Evolutionary conservation across 768 basidiomycete species (phyloP).

Genomic region (Agaricus blazei): DNA sequence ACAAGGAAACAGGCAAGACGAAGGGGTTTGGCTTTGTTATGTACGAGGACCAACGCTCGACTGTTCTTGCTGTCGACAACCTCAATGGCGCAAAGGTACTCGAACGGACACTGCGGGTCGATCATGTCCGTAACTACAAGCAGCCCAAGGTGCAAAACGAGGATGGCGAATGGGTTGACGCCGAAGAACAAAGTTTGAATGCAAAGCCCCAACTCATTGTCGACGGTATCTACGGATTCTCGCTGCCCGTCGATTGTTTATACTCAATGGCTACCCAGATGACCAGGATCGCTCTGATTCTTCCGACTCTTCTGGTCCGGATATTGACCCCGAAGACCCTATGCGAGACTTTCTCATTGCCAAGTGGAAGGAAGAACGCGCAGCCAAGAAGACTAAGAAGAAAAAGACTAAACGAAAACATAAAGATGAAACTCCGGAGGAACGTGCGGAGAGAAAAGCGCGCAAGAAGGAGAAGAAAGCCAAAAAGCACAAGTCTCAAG

Average conservation of each 20-base stretch:
- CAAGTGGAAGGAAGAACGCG: slow-evolving; percentile 68
- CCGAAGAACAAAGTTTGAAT: slow-evolving; percentile 83
- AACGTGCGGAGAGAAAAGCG: slow-evolving; percentile 70
- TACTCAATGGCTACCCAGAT: slow-evolving; percentile 26
- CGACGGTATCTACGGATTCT: slow-evolving; percentile 35
- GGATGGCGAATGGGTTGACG: slow-evolving; percentile 83
- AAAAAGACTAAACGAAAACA: slow-evolving; percentile 60
- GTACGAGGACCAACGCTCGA: slow-evolving; percentile 98
- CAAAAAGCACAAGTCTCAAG: slow-evolving; percentile 56
- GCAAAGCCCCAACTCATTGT: slow-evolving; percentile 70
- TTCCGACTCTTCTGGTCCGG: slow-evolving; percentile 55
- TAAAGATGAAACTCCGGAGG: slow-evolving; percentile 76
- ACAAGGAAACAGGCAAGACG: slow-evolving; percentile 88
- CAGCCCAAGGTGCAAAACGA: slow-evolving; percentile 72
- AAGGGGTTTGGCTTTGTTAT: slow-evolving; percentile 95
- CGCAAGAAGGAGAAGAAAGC: slow-evolving; percentile 66
- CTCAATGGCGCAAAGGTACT: slow-evolving; percentile 92
- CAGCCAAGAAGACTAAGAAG: slow-evolving; percentile 58
- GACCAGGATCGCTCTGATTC: slow-evolving; percentile 57
- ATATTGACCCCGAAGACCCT: slow-evolving; percentile 94
- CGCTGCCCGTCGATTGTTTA: slow-evolving; percentile 1
- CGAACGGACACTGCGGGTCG: slow-evolving; percentile 83
- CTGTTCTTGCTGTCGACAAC: slow-evolving; percentile 95
- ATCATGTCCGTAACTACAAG: slow-evolving; percentile 90
- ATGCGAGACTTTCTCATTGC: slow-evolving; percentile 91